Percentiles rank a stretch among this genome's conserved stretches.
Conservation (phyloP, 2,329 filamentous ascomycete species). For the Setomelanomma holmii region DNA sequence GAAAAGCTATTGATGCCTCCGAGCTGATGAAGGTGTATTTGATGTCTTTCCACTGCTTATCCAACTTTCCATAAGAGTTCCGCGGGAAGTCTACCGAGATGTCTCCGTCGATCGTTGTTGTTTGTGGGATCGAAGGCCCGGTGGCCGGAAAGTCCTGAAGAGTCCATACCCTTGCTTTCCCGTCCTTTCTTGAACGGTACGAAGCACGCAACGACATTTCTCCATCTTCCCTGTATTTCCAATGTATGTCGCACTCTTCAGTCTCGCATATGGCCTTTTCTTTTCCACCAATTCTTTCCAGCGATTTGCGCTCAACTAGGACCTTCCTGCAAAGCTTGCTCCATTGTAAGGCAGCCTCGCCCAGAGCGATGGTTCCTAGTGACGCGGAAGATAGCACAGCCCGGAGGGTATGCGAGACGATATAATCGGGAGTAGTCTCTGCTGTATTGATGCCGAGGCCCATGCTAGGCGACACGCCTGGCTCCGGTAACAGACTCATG, state of each 20-base stretch:
- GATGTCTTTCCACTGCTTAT: slow-evolving; percentile 37
- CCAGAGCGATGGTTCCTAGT: slow-evolving; percentile 32
- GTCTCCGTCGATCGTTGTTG: slow-evolving; percentile 34
- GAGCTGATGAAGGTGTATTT: slow-evolving; percentile 34
- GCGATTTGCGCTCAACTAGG: slow-evolving; percentile 32
- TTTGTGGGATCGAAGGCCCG: slow-evolving; percentile 40
- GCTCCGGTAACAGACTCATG: slow-evolving; percentile 20
- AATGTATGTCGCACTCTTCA: slow-evolving; percentile 34
- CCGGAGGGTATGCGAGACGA: slow-evolving; percentile 17
- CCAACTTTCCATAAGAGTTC: slow-evolving; percentile 31
- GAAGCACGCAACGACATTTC: slow-evolving; percentile 34
- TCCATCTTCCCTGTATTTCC: slow-evolving; percentile 37
- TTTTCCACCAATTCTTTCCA: slow-evolving; percentile 8
- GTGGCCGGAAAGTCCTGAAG: slow-evolving; percentile 40
- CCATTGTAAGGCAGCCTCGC: slow-evolving; percentile 38
- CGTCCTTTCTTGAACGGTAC: slow-evolving; percentile 28
- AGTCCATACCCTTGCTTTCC: slow-evolving; percentile 28
- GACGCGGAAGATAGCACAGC: slow-evolving; percentile 26
- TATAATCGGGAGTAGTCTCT: slow-evolving; percentile 30
- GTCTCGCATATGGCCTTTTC: slow-evolving; percentile 9
- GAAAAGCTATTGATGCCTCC: slow-evolving; percentile 26
- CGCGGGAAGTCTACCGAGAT: slow-evolving; percentile 42
- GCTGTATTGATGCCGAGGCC: slow-evolving; percentile 19
- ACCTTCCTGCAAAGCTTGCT: slow-evolving; percentile 35
- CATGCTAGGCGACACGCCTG: slow-evolving; percentile 5